Evolutionary conservation across 1,284 basidiomycete genomes (phyloP).

Genomic region (Filobasidium uniguttulatum): DNA sequence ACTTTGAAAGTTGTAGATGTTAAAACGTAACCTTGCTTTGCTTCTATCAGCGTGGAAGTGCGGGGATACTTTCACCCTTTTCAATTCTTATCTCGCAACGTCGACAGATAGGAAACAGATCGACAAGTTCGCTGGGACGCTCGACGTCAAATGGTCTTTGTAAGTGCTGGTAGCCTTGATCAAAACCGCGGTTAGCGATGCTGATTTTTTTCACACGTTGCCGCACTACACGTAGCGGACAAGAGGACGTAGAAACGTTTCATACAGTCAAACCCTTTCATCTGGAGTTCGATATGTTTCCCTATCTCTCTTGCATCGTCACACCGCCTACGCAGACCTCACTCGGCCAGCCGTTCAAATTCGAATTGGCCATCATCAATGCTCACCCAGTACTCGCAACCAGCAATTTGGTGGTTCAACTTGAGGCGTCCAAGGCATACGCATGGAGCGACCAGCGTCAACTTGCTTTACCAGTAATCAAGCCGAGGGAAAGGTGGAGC

Average conservation of each 20-base stretch:
- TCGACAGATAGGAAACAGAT: not conserved
- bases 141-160: not conserved
- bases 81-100: not conserved
- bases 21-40: not conserved
- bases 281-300: not conserved
- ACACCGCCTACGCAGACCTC: not conserved
- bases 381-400: constrained; percentile 24
- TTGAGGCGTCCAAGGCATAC: constrained; percentile 29
- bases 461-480: constrained; percentile 18
- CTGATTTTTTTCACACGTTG: not conserved
- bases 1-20: not conserved
- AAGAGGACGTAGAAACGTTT: not conserved
- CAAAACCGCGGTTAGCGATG: not conserved
- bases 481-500: constrained; percentile 16
- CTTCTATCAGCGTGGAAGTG: not conserved
- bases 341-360: constrained; percentile 17
- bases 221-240: not conserved
- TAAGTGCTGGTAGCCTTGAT: too few relatives aligned
- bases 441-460: constrained; percentile 28
- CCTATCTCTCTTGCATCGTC: not conserved
- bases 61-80: not conserved
- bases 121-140: not conserved
- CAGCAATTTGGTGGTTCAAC: constrained; percentile 19
- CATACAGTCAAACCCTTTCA: not conserved
- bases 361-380: constrained; percentile 26